Conservation (phyloP, 208 protist genomes). For the Crithidia acanthocephali region DNA sequence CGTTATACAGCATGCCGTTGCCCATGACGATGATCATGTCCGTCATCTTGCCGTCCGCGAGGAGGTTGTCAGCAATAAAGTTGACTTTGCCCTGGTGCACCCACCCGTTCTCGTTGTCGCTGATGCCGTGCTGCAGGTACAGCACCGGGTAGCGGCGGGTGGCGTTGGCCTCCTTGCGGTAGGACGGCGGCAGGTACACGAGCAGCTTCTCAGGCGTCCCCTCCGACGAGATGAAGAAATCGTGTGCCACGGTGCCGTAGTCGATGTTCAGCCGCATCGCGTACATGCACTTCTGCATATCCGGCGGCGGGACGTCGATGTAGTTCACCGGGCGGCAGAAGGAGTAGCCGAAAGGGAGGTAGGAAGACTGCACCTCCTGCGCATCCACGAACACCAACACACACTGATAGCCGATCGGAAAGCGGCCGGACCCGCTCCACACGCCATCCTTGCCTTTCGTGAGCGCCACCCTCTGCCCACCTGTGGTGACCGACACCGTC, state of each 20-base stretch:
- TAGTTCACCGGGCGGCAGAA: constrained; percentile 32
- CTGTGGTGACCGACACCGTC: not conserved
- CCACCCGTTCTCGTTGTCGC: constrained; percentile 42
- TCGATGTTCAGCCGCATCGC: constrained; percentile 1
- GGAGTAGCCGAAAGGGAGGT: constrained; percentile 35
- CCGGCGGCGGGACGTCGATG: constrained; percentile 29
- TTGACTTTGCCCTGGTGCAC: constrained; percentile 39
- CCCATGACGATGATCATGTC: constrained; percentile 35
- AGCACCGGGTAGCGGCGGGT: constrained; percentile 25
- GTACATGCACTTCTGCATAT: not conserved
- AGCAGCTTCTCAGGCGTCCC: constrained; percentile 18
- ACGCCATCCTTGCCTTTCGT: not conserved
- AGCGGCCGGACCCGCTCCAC: constrained; percentile 7
- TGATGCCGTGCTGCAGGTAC: constrained; percentile 32
- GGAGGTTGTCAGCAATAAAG: constrained; percentile 47
- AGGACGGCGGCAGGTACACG: constrained; percentile 27
- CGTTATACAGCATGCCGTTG: constrained; percentile 23
- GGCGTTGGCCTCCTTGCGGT: constrained; percentile 11
- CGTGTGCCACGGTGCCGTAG: constrained; percentile 20
- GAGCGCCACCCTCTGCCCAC: not conserved
- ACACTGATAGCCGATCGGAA: constrained; percentile 22
- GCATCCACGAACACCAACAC: constrained; percentile 23
- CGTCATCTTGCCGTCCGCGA: constrained; percentile 18
- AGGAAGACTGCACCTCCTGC: constrained; percentile 32
- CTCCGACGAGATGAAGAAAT: constrained; percentile 20